Evolutionary conservation across 208 protist species (phyloP), one percentile per base, ranked within the genome.

Genomic region (Acanthamoeba sp.): DNA sequence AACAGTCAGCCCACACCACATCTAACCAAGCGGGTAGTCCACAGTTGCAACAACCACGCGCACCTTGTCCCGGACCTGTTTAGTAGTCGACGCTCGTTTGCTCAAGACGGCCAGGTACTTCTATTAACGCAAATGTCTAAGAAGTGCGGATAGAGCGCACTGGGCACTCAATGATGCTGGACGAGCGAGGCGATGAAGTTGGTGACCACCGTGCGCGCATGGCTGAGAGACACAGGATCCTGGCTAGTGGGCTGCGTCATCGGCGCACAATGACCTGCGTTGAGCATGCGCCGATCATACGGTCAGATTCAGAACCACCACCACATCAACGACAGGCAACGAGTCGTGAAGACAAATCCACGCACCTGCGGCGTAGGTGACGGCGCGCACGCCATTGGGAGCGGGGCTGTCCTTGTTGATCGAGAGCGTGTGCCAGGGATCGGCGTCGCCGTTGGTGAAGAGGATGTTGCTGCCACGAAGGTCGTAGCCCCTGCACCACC

Each of bases 391-490:
- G n/a, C 32, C 48, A 7, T 1, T 48, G 40, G 71, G 71, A 48
- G 34, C 48, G 24, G 82, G 82, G 7, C 14, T 5, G 38, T 90
- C 82, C 82, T 55, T 64, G 82, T 62, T 90, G 82, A 90, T 90
- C 12, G 45, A 64, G 4, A 90, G 82, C 9, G 52, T 90, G 55
- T 90, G 82, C 82, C 82, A 90, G 24, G 82, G 82, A 34, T 90
- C 82, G 34, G 48, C 48, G 1, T 48, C 24, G 24, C 82, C 82
- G 55, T 90, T 90, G 22, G 82, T 90, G 55, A 90, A 90, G 32
- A 90, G 82, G 38, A 90, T 90, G 48, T 90, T 90, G 82, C 52
- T 90, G 6, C 82, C 82, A 16, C 38, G 82, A 3, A 90, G 55
- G 32, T 90, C 48, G 48, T 69, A 90, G 38, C 82, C 82, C 29